A percentile compares a stretch with the other conserved stretches of the same genome.
phyloP scores from a whole-genome alignment of 495 filamentous ascomycete genomes.

The Glonium stellatum region DNA sequence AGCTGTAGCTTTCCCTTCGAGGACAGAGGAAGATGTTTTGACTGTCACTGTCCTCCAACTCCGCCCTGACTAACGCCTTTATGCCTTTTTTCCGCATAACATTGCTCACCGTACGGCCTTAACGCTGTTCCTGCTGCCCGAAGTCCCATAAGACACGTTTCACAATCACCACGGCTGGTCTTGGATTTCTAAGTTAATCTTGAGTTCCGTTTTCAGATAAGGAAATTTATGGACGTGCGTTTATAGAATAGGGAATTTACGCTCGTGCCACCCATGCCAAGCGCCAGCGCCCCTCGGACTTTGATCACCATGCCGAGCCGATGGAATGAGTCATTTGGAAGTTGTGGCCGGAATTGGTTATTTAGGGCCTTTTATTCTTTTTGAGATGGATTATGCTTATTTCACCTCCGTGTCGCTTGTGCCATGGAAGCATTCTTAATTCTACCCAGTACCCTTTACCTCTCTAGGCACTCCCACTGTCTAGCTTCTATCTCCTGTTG shows the following conservation, averaged over 20 bases:
- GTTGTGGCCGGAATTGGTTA: not conserved
- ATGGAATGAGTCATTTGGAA: not conserved
- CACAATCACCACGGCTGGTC: not conserved
- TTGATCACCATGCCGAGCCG: not conserved
- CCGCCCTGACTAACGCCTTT: not conserved
- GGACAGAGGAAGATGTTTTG: not conserved
- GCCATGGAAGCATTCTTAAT: too few relatives aligned
- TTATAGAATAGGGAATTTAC: not conserved
- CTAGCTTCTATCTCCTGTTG: too few relatives aligned
- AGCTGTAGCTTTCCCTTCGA: not conserved
- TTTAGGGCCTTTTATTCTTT: not conserved
- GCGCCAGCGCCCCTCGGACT: not conserved
- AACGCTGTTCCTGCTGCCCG: not conserved
- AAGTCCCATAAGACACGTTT: not conserved
- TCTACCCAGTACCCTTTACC: too few relatives aligned
- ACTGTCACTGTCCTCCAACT: not conserved
- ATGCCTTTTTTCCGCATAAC: not conserved
- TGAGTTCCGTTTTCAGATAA: not conserved
- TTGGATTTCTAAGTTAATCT: not conserved
- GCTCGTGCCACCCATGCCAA: not conserved
- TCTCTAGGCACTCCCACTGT: too few relatives aligned
- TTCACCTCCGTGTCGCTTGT: not conserved
- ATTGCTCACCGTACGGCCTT: not conserved
- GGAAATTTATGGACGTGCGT: conserved; percentile 3
- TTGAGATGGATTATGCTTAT: not conserved